These are phyloP conservation scores for Candolleomyces aberdarensis DNA, from an alignment of 768 basidiomycete genomes.

Conservation along the genomic window DNA sequence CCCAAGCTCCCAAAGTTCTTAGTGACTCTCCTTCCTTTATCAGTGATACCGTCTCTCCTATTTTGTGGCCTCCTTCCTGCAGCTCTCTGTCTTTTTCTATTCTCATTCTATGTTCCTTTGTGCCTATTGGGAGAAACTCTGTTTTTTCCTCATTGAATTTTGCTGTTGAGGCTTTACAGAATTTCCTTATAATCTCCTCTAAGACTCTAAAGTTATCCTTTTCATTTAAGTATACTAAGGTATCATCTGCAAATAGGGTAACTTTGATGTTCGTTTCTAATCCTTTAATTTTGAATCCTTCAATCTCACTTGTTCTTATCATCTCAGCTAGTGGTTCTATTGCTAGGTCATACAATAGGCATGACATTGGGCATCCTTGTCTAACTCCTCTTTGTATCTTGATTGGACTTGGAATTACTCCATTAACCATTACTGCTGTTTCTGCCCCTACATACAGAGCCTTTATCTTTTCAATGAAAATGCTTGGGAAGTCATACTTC, in stretches of 20 bases:
- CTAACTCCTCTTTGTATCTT: slow-evolving; percentile 23
- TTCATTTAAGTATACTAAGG: slow-evolving; percentile 29
- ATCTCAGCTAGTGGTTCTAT: slow-evolving; percentile 35
- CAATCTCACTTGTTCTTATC: slow-evolving; percentile 20
- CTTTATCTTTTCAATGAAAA: too few relatives aligned
- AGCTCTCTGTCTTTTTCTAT: too few relatives aligned
- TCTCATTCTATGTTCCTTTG: slow-evolving; percentile 12
- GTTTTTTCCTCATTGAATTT: slow-evolving; percentile 43
- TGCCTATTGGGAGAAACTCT: slow-evolving; percentile 33
- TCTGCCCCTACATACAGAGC: too few relatives aligned
- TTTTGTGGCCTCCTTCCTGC: too few relatives aligned
- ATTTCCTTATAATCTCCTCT: slow-evolving; percentile 22
- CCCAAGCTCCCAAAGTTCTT: neutral
- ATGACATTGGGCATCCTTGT: slow-evolving; percentile 37
- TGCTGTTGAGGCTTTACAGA: slow-evolving; percentile 38
- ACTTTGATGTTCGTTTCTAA: slow-evolving; percentile 8
- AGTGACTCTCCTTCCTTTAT: neutral
- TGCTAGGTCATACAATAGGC: slow-evolving; percentile 35
- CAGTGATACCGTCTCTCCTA: too few relatives aligned
- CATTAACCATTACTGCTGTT: slow-evolving; percentile 32
- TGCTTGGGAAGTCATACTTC: too few relatives aligned
- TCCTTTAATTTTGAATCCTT: neutral
- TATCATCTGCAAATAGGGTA: slow-evolving; percentile 40
- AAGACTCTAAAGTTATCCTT: slow-evolving; percentile 25
- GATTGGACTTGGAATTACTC: slow-evolving; percentile 19